Evolutionary conservation across 495 filamentous ascomycete genomes (phyloP).

Genomic region (Terfezia claveryi): DNA sequence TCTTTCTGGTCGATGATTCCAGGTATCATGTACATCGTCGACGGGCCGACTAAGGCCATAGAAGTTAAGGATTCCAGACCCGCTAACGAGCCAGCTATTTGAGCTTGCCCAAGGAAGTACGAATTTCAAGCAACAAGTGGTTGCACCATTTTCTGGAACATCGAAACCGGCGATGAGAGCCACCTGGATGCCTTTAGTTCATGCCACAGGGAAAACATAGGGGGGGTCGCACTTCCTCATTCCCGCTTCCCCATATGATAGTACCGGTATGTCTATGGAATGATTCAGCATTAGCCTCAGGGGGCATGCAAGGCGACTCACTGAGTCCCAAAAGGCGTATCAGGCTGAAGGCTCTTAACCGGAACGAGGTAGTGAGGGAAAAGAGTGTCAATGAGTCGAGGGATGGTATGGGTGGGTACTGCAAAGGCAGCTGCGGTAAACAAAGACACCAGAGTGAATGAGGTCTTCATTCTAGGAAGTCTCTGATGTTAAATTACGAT

Average conservation of each 20-base stretch:
- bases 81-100: conserved; percentile 1
- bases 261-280: conserved; percentile 3
- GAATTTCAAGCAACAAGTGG: conserved; percentile 4
- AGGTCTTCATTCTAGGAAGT: too few species aligned
- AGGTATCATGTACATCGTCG: conserved; percentile 5
- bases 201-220: too few species aligned
- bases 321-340: conserved; percentile 5
- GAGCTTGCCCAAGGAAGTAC: neutral
- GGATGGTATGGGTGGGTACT: too few species aligned
- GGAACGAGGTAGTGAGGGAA: conserved; percentile 7
- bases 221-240: too few species aligned
- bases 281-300: neutral
- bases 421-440: too few species aligned
- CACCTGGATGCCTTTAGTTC: neutral
- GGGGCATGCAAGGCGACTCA: neutral
- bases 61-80: conserved; percentile 6
- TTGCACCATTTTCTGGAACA: conserved; percentile 1
- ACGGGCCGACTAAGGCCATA: conserved; percentile 4
- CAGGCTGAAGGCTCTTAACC: conserved; percentile 1
- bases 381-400: conserved; percentile 1
- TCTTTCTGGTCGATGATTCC: conserved; percentile 6
- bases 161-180: conserved; percentile 7
- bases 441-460: too few species aligned
- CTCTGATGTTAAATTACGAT: too few species aligned
- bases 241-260: neutral